Percentiles rank a stretch among this genome's conserved stretches.
Evolutionary conservation across 352 stramenopile species (phyloP).

Genomic region (Pythium phragmitis): DNA sequence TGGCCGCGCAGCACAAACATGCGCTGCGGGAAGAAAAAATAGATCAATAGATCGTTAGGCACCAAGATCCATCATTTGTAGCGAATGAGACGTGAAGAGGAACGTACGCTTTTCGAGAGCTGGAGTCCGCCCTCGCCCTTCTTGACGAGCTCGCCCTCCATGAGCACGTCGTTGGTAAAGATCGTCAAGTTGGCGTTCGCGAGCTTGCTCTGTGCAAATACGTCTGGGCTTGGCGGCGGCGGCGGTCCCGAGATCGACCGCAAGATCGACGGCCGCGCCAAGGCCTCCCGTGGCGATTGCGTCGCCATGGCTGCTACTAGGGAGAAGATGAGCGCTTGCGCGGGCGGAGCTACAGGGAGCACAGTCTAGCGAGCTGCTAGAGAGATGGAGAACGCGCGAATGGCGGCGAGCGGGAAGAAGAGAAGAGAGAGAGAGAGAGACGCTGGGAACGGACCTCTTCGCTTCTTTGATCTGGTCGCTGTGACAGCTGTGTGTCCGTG

Average conservation of each 20-base stretch:
- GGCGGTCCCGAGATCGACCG: slow-evolving; percentile 26
- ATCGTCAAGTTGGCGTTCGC: slow-evolving; percentile 51
- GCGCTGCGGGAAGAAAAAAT: slow-evolving; percentile 31
- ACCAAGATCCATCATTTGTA: not conserved
- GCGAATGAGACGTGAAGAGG: not conserved
- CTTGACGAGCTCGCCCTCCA: slow-evolving; percentile 69
- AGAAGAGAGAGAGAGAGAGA: not conserved
- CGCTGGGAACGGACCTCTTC: not conserved
- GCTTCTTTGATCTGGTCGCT: not conserved
- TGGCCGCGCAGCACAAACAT: slow-evolving; percentile 72
- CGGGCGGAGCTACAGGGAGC: too few species aligned
- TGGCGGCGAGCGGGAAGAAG: too few species aligned
- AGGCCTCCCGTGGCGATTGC: slow-evolving; percentile 4
- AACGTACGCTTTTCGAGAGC: slow-evolving; percentile 67
- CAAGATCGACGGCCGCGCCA: slow-evolving; percentile 47
- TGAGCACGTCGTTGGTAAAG: slow-evolving; percentile 65
- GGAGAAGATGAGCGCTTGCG: not conserved
- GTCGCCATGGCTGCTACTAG: slow-evolving; percentile 28
- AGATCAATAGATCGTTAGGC: not conserved
- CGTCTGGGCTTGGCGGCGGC: slow-evolving; percentile 37
- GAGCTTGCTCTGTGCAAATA: slow-evolving; percentile 64
- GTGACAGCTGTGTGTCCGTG: not conserved
- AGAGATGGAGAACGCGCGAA: too few species aligned
- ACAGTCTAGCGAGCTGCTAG: too few species aligned
- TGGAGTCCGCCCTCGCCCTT: slow-evolving; percentile 62